A percentile compares a stretch with the other conserved stretches of the same genome.
Conservation (phyloP, 2,329 filamentous ascomycete genomes). For the Fusarium bactridioides region DNA sequence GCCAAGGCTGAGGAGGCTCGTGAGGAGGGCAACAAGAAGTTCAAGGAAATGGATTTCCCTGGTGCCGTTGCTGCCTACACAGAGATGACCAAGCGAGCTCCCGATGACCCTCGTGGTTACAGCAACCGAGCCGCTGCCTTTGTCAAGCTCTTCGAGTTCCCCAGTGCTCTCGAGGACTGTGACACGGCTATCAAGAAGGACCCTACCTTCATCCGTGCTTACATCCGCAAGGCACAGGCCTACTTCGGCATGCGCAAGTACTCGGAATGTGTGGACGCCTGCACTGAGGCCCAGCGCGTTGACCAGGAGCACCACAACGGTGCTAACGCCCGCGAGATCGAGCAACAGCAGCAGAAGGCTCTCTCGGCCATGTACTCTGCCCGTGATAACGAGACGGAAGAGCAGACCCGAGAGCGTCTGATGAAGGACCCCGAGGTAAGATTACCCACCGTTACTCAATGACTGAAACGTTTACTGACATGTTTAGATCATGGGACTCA, state of each 20-base stretch:
- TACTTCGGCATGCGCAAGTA: slow-evolving; percentile 98
- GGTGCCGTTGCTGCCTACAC: slow-evolving; percentile 92
- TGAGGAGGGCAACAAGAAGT: slow-evolving; percentile 93
- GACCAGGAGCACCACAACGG: slow-evolving; percentile 74
- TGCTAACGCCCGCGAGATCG: slow-evolving; percentile 89
- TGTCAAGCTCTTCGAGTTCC: slow-evolving; percentile 96
- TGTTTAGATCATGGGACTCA: slow-evolving; percentile 79
- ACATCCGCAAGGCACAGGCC: slow-evolving; percentile 94
- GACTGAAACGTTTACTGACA: slow-evolving; percentile 39
- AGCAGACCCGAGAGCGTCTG: slow-evolving; percentile 91
- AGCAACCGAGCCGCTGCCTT: slow-evolving; percentile 97
- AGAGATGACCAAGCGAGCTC: slow-evolving; percentile 96
- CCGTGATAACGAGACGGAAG: slow-evolving; percentile 93
- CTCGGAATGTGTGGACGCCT: slow-evolving; percentile 91
- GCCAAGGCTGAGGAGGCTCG: slow-evolving; percentile 94
- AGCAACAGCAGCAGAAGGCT: slow-evolving; percentile 93
- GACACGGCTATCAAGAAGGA: slow-evolving; percentile 91
- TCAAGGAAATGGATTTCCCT: slow-evolving; percentile 96
- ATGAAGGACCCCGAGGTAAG: slow-evolving; percentile 89
- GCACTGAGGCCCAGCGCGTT: slow-evolving; percentile 78
- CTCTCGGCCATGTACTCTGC: slow-evolving; percentile 88
- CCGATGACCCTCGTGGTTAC: slow-evolving; percentile 91
- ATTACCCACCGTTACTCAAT: slow-evolving; percentile 16
- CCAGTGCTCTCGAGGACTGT: slow-evolving; percentile 91
- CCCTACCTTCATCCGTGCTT: slow-evolving; percentile 90